A percentile compares a stretch with the other conserved stretches of the same genome.
Conservation (phyloP, 352 stramenopile species). For the Phytophthora fragariae region DNA sequence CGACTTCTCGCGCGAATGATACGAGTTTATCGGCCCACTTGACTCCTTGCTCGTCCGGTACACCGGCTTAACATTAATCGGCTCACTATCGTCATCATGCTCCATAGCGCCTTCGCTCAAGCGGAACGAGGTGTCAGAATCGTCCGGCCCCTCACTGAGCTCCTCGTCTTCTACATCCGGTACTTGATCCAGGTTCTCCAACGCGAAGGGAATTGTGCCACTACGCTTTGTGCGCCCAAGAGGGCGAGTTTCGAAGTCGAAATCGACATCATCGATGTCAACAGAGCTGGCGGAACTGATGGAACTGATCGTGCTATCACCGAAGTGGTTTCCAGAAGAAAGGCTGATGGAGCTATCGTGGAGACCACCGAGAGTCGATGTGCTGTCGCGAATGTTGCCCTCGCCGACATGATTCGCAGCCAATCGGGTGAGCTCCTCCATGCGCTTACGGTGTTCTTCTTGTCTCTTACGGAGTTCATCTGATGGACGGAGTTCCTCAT, state of each 20-base stretch:
- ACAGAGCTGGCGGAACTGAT: constrained; percentile 32
- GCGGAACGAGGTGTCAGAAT: constrained; percentile 30
- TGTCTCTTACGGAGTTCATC: constrained; percentile 58
- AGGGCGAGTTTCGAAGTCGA: constrained; percentile 46
- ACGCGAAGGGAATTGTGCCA: constrained; percentile 53
- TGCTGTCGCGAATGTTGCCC: constrained; percentile 52
- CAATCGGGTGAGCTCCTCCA: constrained; percentile 68
- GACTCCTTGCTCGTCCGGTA: constrained; percentile 34
- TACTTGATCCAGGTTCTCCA: constrained; percentile 44
- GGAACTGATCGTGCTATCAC: constrained; percentile 32
- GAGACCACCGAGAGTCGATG: constrained; percentile 53
- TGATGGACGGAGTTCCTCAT: constrained; percentile 51
- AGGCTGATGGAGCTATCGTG: constrained; percentile 49
- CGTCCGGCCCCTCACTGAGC: constrained; percentile 26
- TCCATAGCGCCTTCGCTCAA: constrained; percentile 41
- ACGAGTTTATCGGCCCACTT: background rate
- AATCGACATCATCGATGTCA: constrained; percentile 47
- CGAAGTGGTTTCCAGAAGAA: constrained; percentile 31
- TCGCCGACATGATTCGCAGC: constrained; percentile 42
- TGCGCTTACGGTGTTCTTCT: constrained; percentile 64
- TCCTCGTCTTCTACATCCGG: constrained; percentile 30
- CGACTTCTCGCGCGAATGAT: background rate
- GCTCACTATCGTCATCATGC: background rate
- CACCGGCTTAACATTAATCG: background rate
- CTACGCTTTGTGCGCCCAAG: constrained; percentile 57